These are phyloP conservation scores for Clonostachys solani DNA, from an alignment of 2,329 filamentous ascomycete genomes.

Conservation along the genomic window DNA sequence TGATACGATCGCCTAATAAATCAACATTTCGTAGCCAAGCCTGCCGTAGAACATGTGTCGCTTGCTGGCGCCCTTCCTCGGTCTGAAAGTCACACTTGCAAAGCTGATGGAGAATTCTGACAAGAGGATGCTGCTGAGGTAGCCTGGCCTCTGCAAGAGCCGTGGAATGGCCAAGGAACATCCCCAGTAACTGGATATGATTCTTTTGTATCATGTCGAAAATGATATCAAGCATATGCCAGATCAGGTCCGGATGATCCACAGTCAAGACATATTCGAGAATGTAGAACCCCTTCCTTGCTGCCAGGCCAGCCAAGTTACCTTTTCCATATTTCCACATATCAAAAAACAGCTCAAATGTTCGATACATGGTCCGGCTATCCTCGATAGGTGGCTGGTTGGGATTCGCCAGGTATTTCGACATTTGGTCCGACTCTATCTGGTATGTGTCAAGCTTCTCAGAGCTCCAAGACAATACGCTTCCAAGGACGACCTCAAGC, in stretches of 20 bases:
- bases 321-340: slow-evolving; percentile 27
- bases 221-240: slow-evolving; percentile 30
- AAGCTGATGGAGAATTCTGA: slow-evolving; percentile 23
- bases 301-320: slow-evolving; percentile 27
- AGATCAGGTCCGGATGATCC: slow-evolving; percentile 29
- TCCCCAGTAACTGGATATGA: slow-evolving; percentile 23
- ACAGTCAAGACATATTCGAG: slow-evolving; percentile 28
- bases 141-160: slow-evolving; percentile 18
- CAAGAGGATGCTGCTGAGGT: slow-evolving; percentile 23
- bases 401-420: slow-evolving; percentile 24
- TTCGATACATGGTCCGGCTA: slow-evolving; percentile 32
- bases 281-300: slow-evolving; percentile 24
- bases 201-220: slow-evolving; percentile 29
- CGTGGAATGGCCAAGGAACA: slow-evolving; percentile 25
- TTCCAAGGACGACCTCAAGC: slow-evolving; percentile 25
- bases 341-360: slow-evolving; percentile 30
- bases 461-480: slow-evolving; percentile 25
- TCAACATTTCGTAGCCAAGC: slow-evolving; percentile 30
- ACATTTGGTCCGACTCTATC: slow-evolving; percentile 25
- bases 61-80: slow-evolving; percentile 19
- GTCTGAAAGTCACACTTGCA: slow-evolving; percentile 21
- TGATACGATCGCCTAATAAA: slow-evolving; percentile 21
- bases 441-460: slow-evolving; percentile 22
- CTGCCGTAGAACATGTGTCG: slow-evolving; percentile 24
- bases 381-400: slow-evolving; percentile 28